phyloP scores from a whole-genome alignment of 495 filamentous ascomycete species.

The Hypoxylon cercidicola region DNA sequence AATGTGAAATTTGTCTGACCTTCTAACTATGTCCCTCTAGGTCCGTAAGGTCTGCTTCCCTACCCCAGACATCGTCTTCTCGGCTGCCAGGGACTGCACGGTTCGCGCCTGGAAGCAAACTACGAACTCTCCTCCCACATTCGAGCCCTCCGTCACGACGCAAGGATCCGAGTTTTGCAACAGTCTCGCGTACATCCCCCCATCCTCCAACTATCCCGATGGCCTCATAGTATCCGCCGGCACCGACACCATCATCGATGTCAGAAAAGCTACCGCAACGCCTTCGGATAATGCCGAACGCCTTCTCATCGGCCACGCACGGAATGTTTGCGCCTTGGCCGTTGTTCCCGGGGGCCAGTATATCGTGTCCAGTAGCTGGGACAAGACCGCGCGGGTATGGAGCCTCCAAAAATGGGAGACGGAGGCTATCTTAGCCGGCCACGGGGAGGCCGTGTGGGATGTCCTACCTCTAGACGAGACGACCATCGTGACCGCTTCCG shows the following conservation, averaged over 20 bases:
- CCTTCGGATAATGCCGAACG: constrained; percentile 82
- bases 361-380: constrained; percentile 96
- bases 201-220: constrained; percentile 74
- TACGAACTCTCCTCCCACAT: constrained; percentile 68
- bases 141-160: constrained; percentile 77
- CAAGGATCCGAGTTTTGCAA: constrained; percentile 87
- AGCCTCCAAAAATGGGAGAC: constrained; percentile 78
- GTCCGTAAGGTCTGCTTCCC: constrained; percentile 91
- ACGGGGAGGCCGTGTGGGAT: constrained; percentile 84
- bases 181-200: constrained; percentile 77
- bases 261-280: constrained; percentile 70
- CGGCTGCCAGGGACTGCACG: constrained; percentile 90
- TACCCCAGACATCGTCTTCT: constrained; percentile 74
- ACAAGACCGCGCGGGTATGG: constrained; percentile 85
- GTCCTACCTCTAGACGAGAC: constrained; percentile 84
- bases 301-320: constrained; percentile 83
- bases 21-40: constrained; percentile 58
- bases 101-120: constrained; percentile 85
- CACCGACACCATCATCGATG: constrained; percentile 92
- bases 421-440: constrained; percentile 74
- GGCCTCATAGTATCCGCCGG: constrained; percentile 89
- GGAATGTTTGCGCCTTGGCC: constrained; percentile 89
- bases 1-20: too few species aligned
- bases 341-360: constrained; percentile 72
- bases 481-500: constrained; percentile 89